These are phyloP conservation scores for Didymosphaeria variabile DNA, from an alignment of 2,329 filamentous ascomycete species.

Conservation along the genomic window DNA sequence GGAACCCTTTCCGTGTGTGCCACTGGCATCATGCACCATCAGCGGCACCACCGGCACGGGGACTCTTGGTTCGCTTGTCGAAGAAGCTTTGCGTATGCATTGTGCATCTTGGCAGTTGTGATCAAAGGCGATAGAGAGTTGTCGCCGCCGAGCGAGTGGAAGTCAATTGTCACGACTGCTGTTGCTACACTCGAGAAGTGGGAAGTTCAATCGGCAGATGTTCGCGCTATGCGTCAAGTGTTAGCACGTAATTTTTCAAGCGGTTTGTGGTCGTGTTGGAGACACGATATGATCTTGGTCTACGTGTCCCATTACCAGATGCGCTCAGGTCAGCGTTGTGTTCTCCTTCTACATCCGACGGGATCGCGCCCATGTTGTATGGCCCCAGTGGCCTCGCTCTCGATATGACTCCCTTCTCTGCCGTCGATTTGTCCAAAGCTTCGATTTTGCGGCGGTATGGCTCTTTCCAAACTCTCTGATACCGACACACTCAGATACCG, in stretches of 20 bases:
- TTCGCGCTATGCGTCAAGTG: constrained; percentile 5
- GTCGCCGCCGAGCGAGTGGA: constrained; percentile 14
- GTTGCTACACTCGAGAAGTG: constrained; percentile 11
- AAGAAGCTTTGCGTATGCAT: constrained; percentile 11
- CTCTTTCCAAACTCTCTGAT: constrained; percentile 16
- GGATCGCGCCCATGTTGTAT: not conserved
- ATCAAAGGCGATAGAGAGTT: constrained; percentile 1
- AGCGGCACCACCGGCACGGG: constrained; percentile 16
- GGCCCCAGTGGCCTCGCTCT: not conserved
- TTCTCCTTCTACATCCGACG: not conserved
- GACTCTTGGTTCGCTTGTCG: constrained; percentile 15
- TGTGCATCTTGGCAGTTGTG: constrained; percentile 13
- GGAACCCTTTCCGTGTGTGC: constrained; percentile 10
- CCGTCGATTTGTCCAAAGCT: not conserved
- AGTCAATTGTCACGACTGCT: constrained; percentile 1
- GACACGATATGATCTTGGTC: not conserved
- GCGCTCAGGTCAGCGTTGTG: no score
- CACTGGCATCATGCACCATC: constrained; percentile 4
- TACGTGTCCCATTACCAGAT: no score
- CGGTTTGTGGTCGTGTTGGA: not conserved
- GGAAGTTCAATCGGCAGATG: constrained; percentile 6
- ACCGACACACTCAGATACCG: constrained; percentile 10
- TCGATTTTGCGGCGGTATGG: constrained; percentile 6
- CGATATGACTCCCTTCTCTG: not conserved
- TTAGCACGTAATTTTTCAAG: constrained; percentile 7